phyloP scores from a whole-genome alignment of 805 yeast species.

The Metschnikowia rubicola region DNA sequence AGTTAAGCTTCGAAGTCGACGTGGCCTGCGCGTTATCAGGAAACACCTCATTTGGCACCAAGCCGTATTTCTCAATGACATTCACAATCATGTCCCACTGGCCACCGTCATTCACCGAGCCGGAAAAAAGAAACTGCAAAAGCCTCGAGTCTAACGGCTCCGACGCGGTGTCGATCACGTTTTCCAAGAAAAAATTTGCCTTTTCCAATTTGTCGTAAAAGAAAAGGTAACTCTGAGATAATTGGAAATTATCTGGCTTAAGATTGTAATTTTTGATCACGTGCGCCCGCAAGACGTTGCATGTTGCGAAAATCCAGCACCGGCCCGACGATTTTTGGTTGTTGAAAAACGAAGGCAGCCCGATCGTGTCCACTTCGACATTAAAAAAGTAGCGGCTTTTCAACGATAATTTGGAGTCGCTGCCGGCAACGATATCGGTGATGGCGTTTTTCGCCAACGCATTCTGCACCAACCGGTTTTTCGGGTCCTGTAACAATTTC shows the following conservation, averaged over 20 bases:
- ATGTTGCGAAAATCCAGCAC: conserved; percentile 87
- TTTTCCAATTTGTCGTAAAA: conserved; percentile 87
- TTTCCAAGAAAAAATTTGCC: conserved; percentile 75
- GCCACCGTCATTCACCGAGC: conserved; percentile 81
- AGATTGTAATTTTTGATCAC: conserved; percentile 61
- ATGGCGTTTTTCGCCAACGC: conserved; percentile 50
- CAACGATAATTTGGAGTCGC: conserved; percentile 17
- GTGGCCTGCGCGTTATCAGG: conserved; percentile 66
- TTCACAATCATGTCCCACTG: conserved; percentile 83
- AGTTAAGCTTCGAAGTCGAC: conserved; percentile 54
- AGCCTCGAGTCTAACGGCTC: conserved; percentile 68
- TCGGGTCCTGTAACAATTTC: conserved; percentile 42
- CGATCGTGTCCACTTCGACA: conserved; percentile 32
- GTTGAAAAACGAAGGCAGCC: conserved; percentile 33
- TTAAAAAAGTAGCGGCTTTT: conserved; percentile 36
- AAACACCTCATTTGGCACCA: conserved; percentile 69
- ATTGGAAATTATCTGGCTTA: conserved; percentile 51
- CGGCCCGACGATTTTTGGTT: conserved; percentile 77
- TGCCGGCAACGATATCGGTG: conserved; percentile 38
- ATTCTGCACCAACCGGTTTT: conserved; percentile 51
- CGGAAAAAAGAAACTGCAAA: conserved; percentile 59
- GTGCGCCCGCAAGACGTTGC: conserved; percentile 65
- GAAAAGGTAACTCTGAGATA: conserved; percentile 75
- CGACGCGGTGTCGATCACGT: conserved; percentile 63
- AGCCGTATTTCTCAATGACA: conserved; percentile 73